These are phyloP conservation scores for Actinomortierella ambigua DNA, from an alignment of 371 early-diverging fungal genomes.

Conservation along the genomic window DNA sequence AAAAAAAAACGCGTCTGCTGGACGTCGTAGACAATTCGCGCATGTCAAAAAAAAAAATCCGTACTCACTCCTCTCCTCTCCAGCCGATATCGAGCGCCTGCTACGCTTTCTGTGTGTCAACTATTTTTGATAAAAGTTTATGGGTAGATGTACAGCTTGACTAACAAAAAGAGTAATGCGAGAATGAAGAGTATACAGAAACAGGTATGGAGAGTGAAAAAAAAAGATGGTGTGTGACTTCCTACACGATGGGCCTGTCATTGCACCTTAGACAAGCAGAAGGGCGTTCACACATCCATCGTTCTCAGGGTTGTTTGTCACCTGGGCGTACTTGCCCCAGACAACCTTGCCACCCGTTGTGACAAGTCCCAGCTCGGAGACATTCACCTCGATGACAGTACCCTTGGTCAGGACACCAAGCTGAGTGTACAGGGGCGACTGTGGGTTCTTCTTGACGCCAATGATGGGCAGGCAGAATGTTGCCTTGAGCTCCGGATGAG, in stretches of 20 bases:
- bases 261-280: constrained; percentile 89
- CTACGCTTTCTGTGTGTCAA: too few species aligned
- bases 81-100: too few species aligned
- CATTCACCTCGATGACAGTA: constrained; percentile 98
- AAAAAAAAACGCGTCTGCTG: too few species aligned
- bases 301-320: constrained; percentile 92
- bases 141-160: too few species aligned
- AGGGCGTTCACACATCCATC: constrained; percentile 98
- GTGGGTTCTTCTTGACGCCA: constrained; percentile 99
- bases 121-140: too few species aligned
- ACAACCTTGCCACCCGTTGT: constrained; percentile 99
- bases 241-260: too few species aligned
- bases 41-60: too few species aligned
- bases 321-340: constrained; percentile 99
- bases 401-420: constrained; percentile 99
- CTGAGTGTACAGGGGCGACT: constrained; percentile 96
- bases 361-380: constrained; percentile 98
- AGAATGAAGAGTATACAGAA: constrained; percentile 1
- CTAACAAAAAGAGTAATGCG: not conserved
- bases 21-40: too few species aligned
- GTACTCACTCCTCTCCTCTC: too few species aligned
- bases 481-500: constrained; percentile 99
- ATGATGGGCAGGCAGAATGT: constrained; percentile 99
- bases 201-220: constrained; percentile 5
- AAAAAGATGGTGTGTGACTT: constrained; percentile 5